Evolutionary conservation across 768 basidiomycete genomes (phyloP), one percentile per base, ranked within the genome.

Genomic region (Nidularia pulvinata): DNA sequence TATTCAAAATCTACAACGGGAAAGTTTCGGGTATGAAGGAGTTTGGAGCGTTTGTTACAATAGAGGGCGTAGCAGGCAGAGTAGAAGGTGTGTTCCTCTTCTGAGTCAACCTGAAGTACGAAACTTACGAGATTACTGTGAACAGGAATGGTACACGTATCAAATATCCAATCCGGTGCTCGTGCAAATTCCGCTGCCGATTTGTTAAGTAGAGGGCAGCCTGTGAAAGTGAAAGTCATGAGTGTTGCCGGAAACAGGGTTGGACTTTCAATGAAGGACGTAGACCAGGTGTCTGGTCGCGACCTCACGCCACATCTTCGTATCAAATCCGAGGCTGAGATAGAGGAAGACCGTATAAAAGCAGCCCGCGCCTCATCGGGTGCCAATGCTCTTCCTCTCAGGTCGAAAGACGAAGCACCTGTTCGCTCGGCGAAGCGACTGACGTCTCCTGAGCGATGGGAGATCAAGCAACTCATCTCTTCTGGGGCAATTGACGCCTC

Each of bases 401-500:
- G 82, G 64, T 62, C 82, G 59, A 67, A 81, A 66, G 66, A 80
- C 58, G 71, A 76, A 45, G 82, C 77, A 22, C 81, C 82, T 7
- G 80, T 86, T 13, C 84, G 86, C 33, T 91, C 89, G 2, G 93
- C 94, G 0, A 95, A 94, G 64, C 83, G 96, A 13, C 75, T 98
- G 53, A 95, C 95, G 1, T 95, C 92, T 6, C 97, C 97, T 1
- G 97, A 99, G 69, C 86, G 97, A 32, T 99, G 97, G 95, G 97
- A 99, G 75, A 95, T 99, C 71, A 98, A 98, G 70, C 97, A 98
- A 67, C 84, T 99, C 53, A 97, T 98, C 52, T 91, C 97, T 1
- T 97, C 95, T 33, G 97, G 97, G 43, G 91, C 87, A 13, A 82
- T 98, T 51, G 86, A 88, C 58, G 89, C 95, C 9, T 89, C 95